Base-by-base conservation (phyloP, 805 yeast genomes). In the Metschnikowia lachancei region DNA sequence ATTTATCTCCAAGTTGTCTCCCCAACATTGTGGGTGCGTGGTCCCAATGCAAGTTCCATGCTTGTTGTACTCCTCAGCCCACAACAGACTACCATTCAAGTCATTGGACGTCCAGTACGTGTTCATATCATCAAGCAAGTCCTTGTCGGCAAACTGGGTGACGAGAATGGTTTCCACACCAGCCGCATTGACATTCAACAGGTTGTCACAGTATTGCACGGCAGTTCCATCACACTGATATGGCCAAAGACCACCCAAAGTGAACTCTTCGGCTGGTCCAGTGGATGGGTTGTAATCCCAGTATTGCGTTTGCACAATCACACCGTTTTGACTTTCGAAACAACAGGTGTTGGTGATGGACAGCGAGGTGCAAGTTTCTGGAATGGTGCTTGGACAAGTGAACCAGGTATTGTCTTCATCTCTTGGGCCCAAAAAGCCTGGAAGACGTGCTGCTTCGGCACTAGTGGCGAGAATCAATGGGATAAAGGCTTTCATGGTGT, bases 331-430 rank as follows among this genome's bases (percentile, higher is more conserved):
- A 34, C 58, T 50, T 47, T 71, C 76, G 54, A 69, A 70, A 49
- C 75, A 71, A 48, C 76, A 71, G 2, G 63, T 61, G 62, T 88
- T 82, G 1, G 62, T 67, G 3, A 79, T 70, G 2, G 69, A 72
- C 0, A 62, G 75, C 3, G 70, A 58, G 54, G 82, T 82, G 19
- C 45, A 42, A 14, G 40, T 34, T 19, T 32, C 38, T 12, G 39
- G 38, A n/a, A 18, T 20, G 7, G 24, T n/a, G 7, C 11, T 17
- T 18, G 44, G 44, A 19, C 44, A 41, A 9, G 16, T 17, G 26
- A 30, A 40, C 43, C 43, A 40, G 18, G 20, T 16, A 13, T 30
- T 20, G 31, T 20, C 31, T 5, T 33, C 32, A n/a, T 41, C 33
- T 26, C 36, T 28, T n/a, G 35, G 26, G 8, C 28, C 3, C 18